Evolutionary conservation across 495 filamentous ascomycete species (phyloP).

Genomic region (Echria macrotheca): DNA sequence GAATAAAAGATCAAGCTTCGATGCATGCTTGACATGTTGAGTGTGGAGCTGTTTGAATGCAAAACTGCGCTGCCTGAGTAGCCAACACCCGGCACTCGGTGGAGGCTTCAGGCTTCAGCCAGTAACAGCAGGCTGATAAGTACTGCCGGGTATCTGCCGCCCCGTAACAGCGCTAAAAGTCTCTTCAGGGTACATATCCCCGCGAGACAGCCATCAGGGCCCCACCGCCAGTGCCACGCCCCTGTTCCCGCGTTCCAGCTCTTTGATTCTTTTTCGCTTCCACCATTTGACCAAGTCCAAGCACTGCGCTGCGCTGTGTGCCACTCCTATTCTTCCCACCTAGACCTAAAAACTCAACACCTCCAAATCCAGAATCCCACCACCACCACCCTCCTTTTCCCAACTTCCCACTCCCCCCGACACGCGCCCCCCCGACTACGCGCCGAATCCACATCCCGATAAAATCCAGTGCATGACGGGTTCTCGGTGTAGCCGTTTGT

Average conservation of each 20-base stretch:
- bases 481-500: not conserved
- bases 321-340: not conserved
- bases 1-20: no score
- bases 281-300: slow-evolving; percentile 1
- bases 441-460: no score
- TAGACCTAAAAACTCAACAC: slow-evolving; percentile 19
- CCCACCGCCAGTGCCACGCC: slow-evolving; percentile 3
- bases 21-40: no score
- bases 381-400: not conserved
- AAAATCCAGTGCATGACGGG: slow-evolving; percentile 16
- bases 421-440: not conserved
- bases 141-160: not conserved
- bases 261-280: slow-evolving; percentile 6
- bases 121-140: no score
- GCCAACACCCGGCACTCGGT: no score
- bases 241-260: not conserved
- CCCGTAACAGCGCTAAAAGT: not conserved
- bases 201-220: not conserved
- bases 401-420: not conserved
- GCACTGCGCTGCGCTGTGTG: slow-evolving; percentile 17
- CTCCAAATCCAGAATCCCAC: slow-evolving; percentile 22
- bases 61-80: not conserved
- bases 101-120: no score
- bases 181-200: not conserved
- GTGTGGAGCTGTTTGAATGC: not conserved